phyloP scores from a whole-genome alignment of 192 early-diverging fungal genomes.

The Coemansia sp. region DNA sequence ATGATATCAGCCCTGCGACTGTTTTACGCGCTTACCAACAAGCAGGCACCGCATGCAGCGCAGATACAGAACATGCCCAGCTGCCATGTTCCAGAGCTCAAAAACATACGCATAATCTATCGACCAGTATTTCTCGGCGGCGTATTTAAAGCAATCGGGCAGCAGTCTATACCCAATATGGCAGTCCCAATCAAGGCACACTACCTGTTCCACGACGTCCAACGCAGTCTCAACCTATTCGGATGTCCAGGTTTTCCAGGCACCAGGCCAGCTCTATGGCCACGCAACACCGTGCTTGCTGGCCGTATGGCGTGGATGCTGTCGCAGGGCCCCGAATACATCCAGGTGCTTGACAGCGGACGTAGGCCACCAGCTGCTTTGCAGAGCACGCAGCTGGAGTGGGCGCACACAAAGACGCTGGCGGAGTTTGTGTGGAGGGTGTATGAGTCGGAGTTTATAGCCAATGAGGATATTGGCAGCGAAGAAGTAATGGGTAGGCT shows the following conservation, averaged over 20 bases:
- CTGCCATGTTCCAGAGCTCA: slow-evolving; percentile 23
- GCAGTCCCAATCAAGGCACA: slow-evolving; percentile 28
- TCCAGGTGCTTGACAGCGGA: slow-evolving; percentile 13
- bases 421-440: slow-evolving; percentile 47
- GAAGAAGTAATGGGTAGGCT: slow-evolving; percentile 25
- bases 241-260: slow-evolving; percentile 30
- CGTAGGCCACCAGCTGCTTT: not conserved
- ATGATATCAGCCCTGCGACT: slow-evolving; percentile 46
- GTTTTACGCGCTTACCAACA: slow-evolving; percentile 19
- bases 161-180: slow-evolving; percentile 26
- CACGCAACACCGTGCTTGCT: slow-evolving; percentile 31
- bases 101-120: slow-evolving; percentile 19
- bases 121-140: slow-evolving; percentile 33
- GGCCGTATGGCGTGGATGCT: slow-evolving; percentile 48
- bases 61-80: slow-evolving; percentile 7
- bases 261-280: slow-evolving; percentile 16
- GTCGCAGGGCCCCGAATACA: slow-evolving; percentile 24
- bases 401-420: slow-evolving; percentile 17
- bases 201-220: slow-evolving; percentile 49
- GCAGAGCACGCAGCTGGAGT: not conserved
- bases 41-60: not conserved
- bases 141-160: slow-evolving; percentile 33
- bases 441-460: slow-evolving; percentile 40
- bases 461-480: slow-evolving; percentile 32
- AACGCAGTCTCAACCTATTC: slow-evolving; percentile 22